Conservation (phyloP, 2,329 filamentous ascomycete genomes). For the Aspergillus felis region DNA sequence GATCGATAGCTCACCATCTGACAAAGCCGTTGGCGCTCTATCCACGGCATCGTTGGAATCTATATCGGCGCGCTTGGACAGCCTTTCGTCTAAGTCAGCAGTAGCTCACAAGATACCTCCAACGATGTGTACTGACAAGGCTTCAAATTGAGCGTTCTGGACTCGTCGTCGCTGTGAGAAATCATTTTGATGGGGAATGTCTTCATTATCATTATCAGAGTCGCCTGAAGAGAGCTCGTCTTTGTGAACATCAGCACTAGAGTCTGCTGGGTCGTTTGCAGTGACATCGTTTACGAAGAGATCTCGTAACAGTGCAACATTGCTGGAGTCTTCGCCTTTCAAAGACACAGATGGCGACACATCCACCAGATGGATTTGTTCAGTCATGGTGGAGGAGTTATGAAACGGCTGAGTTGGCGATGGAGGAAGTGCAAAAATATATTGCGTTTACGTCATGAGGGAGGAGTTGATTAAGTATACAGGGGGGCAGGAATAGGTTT, state of each 20-base stretch:
- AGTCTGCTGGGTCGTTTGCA: background rate
- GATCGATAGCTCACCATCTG: conserved; percentile 51
- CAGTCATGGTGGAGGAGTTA: background rate
- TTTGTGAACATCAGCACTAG: conserved; percentile 1
- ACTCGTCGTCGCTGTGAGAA: conserved; percentile 46
- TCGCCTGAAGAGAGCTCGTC: conserved; percentile 20
- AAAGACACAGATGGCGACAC: background rate
- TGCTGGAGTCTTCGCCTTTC: background rate
- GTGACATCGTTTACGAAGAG: background rate
- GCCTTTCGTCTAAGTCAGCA: conserved; percentile 21
- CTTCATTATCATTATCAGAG: conserved; percentile 28
- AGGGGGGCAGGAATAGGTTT: background rate
- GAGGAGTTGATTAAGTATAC: background rate
- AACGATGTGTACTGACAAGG: conserved; percentile 32
- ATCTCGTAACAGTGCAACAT: background rate
- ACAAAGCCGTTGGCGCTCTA: conserved; percentile 23
- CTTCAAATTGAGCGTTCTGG: conserved; percentile 51
- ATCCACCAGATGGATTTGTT: background rate
- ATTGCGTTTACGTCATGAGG: background rate
- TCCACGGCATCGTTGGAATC: conserved; percentile 40
- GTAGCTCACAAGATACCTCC: background rate
- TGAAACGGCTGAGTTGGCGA: background rate
- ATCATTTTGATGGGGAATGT: conserved; percentile 12
- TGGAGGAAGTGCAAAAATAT: background rate
- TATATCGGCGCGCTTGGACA: conserved; percentile 41